Evolutionary conservation across 345 rosid species (phyloP).

Genomic region (Moringa oleifera): DNA sequence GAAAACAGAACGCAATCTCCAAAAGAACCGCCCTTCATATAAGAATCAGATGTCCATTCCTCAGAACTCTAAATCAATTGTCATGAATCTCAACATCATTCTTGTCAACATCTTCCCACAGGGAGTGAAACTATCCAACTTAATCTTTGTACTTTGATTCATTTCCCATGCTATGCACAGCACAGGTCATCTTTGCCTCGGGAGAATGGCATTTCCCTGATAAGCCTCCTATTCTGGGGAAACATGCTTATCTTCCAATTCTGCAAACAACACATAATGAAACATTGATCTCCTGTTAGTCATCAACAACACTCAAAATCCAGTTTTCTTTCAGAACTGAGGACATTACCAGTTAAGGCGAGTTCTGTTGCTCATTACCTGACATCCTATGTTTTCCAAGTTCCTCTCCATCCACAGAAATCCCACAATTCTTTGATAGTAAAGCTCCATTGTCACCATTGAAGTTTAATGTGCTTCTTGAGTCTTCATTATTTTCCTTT

Average conservation of each 20-base stretch:
- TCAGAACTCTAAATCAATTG: background rate
- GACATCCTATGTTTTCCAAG: constrained; percentile 5
- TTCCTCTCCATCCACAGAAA: constrained; percentile 4
- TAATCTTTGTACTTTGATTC: too few relatives aligned
- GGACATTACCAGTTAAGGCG: constrained; percentile 14
- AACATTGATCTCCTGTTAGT: constrained; percentile 5
- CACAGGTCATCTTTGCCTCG: background rate
- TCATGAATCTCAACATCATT: too few relatives aligned
- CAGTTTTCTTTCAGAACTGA: too few relatives aligned
- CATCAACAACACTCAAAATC: background rate
- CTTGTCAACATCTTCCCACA: background rate
- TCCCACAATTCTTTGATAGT: constrained; percentile 5
- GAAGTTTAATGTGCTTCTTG: constrained; percentile 7
- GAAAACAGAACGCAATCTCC: constrained; percentile 36
- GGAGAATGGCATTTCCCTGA: background rate
- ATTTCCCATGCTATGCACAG: background rate
- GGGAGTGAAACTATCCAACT: background rate
- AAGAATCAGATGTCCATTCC: constrained; percentile 13
- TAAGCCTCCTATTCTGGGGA: background rate
- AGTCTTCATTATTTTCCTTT: background rate
- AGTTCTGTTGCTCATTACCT: constrained; percentile 10
- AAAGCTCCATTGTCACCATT: constrained; percentile 11
- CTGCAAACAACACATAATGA: constrained; percentile 15
- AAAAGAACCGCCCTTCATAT: constrained; percentile 20
- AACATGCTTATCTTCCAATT: constrained; percentile 14